phyloP scores from a whole-genome alignment of 257 asterid genomes.

The Nyctanthes arbortristis region DNA sequence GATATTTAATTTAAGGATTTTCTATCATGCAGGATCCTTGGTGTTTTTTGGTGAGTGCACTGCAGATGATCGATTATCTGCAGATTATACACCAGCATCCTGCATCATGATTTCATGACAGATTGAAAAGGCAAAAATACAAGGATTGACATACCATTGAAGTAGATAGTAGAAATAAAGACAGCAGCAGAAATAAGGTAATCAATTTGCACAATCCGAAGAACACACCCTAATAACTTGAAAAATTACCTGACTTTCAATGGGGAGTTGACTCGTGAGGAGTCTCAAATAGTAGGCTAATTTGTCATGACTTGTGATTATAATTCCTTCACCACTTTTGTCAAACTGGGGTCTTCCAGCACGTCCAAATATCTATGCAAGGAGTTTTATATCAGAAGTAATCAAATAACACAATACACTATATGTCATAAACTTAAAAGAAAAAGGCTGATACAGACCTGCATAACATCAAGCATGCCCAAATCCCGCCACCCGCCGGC shows the following conservation, averaged over 20 bases:
- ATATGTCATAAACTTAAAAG: slow-evolving; percentile 16
- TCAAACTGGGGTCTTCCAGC: slow-evolving; percentile 99
- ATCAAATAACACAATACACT: slow-evolving; percentile 16
- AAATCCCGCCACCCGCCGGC: slow-evolving; percentile 99
- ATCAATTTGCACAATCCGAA: slow-evolving; percentile 9
- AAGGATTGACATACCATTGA: background rate
- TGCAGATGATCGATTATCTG: background rate
- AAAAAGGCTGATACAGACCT: slow-evolving; percentile 47
- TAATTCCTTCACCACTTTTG: slow-evolving; percentile 99
- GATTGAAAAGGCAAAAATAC: slow-evolving; percentile 12
- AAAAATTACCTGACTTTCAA: slow-evolving; percentile 88
- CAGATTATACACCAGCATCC: background rate
- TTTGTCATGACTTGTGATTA: slow-evolving; percentile 85
- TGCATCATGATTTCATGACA: background rate
- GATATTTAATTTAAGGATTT: background rate
- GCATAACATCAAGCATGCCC: slow-evolving; percentile 99
- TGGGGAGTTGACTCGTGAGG: slow-evolving; percentile 94
- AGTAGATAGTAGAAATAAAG: background rate
- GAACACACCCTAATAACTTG: background rate
- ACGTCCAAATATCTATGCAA: slow-evolving; percentile 90
- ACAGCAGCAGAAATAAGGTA: background rate
- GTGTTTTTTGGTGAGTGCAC: background rate
- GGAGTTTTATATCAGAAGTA: slow-evolving; percentile 30
- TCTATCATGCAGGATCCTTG: background rate
- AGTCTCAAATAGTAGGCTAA: slow-evolving; percentile 88